phyloP scores from a whole-genome alignment of 805 yeast species.

The Yamadazyma sp. region DNA sequence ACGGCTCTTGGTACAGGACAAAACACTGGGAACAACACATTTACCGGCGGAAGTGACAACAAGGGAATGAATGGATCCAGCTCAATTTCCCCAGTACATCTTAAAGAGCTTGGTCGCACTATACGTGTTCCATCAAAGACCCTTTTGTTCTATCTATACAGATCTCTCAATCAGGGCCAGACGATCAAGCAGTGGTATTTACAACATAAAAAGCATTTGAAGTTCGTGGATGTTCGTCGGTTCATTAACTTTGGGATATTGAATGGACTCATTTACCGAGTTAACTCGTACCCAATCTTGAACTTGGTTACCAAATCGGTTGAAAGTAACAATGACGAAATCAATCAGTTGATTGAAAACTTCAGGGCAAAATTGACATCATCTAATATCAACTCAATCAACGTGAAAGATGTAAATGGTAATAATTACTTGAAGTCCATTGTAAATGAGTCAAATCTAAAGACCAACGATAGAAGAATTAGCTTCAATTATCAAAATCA shows the following conservation, averaged over 20 bases:
- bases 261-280: slow-evolving; percentile 78
- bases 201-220: slow-evolving; percentile 57
- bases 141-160: slow-evolving; percentile 67
- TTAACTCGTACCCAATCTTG: slow-evolving; percentile 71
- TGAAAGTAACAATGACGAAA: slow-evolving; percentile 28
- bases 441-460: slow-evolving; percentile 23
- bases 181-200: slow-evolving; percentile 80
- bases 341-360: slow-evolving; percentile 18
- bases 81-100: slow-evolving; percentile 14
- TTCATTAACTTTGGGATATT: slow-evolving; percentile 85
- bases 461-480: slow-evolving; percentile 27
- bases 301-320: slow-evolving; percentile 38
- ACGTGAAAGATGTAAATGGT: slow-evolving; percentile 9
- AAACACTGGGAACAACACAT: slow-evolving; percentile 1
- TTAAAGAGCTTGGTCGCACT: slow-evolving; percentile 10
- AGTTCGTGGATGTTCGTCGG: slow-evolving; percentile 75
- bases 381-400: slow-evolving; percentile 12
- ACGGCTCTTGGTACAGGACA: not conserved
- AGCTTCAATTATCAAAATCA: slow-evolving; percentile 27
- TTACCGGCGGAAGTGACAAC: not conserved
- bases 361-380: slow-evolving; percentile 13
- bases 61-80: not conserved
- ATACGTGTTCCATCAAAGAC: slow-evolving; percentile 59
- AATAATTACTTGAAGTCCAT: slow-evolving; percentile 18
- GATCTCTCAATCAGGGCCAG: slow-evolving; percentile 75